Percentiles rank a stretch among this genome's conserved stretches.
Evolutionary conservation across 2,329 filamentous ascomycete genomes (phyloP).

Genomic region (Fusarium anthophilum): DNA sequence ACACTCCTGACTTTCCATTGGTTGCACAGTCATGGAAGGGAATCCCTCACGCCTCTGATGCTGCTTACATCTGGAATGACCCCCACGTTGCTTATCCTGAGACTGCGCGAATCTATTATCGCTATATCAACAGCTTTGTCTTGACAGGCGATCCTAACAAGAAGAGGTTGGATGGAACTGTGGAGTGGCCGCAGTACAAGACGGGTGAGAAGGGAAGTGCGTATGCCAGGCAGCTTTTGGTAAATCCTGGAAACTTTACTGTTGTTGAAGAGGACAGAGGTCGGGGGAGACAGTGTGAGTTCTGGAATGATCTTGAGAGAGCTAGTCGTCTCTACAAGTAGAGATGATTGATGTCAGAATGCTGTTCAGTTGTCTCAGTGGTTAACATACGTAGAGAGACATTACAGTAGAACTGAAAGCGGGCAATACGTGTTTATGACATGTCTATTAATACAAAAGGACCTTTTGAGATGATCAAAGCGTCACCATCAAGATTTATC

Average conservation of each 20-base stretch:
- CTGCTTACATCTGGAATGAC: conserved; percentile 2
- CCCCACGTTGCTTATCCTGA: neutral
- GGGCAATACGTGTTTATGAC: fast-evolving
- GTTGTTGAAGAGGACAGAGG: neutral
- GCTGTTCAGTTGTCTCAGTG: too few relatives aligned
- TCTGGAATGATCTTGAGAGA: conserved; percentile 8
- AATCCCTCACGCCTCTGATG: neutral
- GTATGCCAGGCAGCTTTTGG: neutral
- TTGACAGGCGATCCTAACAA: neutral
- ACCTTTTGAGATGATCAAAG: too few relatives aligned
- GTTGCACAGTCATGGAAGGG: conserved; percentile 2
- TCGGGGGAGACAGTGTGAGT: neutral
- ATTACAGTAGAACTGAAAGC: neutral
- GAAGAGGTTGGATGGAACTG: neutral
- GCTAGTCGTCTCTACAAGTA: conserved; percentile 5
- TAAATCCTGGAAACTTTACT: neutral
- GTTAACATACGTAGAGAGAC: fast-evolving
- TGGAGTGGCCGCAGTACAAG: neutral
- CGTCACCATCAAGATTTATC: fast-evolving
- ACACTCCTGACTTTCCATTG: neutral
- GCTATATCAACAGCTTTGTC: neutral
- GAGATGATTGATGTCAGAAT: fast-evolving
- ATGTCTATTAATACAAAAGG: neutral
- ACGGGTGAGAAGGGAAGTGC: neutral
- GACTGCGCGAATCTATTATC: neutral